Base-by-base conservation (phyloP, 2,329 filamentous ascomycete genomes). In the Hypoxylon sp. region DNA sequence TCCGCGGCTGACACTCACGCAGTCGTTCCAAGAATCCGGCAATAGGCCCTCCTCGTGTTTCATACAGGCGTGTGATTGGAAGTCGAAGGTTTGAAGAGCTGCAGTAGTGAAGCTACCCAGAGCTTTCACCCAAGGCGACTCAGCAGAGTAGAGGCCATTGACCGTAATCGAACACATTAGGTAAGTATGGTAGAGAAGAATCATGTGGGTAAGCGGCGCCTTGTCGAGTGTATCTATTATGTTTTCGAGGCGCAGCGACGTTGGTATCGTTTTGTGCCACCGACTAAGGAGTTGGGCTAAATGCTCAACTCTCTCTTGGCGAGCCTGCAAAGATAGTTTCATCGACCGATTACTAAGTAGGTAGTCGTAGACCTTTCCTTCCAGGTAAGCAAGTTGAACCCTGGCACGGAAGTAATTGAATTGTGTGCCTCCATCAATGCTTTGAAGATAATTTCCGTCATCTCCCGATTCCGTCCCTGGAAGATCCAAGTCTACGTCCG, bases 351-450 rank as follows among this genome's bases (percentile, higher is more conserved):
- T 74, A n/a, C 74, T 76, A 62, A 81, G 81, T 1, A 84, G 72
- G 7, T 78, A 74, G 33, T 84, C 81, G 50, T 82, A 83, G 0
- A 82, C 76, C 53, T 79, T 80, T 20, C 82, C 82, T 27, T 83
- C 68, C 6, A 84, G 77, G 37, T 82, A 79, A 0, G 80, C 79
- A 1, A 84, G 76, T 50, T 82, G 80, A 2, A 83, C 76, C 1
- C 81, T 77, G n/a, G 77, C 65, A 3, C 82, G 77, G 62, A 83
- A 80, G 54, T 79, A 79, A 69, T 82, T 80, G 64, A 84, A 77
- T 44, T 75, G 74, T 0, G 73, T 71, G 2, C 70, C 68, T 3
- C 79, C 78, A 33, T 83, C 79, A 3, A 73, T 72, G 0, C 79
- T 81, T 59, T 74, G 78, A 22, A 84, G 72, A 3, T 80, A 66